A percentile compares a stretch with the other conserved stretches of the same genome.
phyloP scores from a whole-genome alignment of 768 basidiomycete species.

The Suillus tomentosus region DNA sequence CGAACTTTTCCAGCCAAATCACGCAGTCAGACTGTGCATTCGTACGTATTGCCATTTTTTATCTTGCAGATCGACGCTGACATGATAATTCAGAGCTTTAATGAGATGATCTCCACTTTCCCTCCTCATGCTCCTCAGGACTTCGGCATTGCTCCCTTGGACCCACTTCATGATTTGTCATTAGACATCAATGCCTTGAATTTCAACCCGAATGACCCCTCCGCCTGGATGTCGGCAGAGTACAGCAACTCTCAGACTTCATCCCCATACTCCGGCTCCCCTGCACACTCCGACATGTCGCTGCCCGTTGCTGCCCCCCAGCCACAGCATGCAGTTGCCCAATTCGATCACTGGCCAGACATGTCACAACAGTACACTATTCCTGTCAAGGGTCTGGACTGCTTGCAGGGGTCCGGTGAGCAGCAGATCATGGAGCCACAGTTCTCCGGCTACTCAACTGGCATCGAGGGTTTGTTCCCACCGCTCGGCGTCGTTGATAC shows the following conservation, averaged over 20 bases:
- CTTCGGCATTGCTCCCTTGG: slow-evolving; percentile 28
- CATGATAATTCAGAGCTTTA: slow-evolving; percentile 19
- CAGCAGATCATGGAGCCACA: slow-evolving; percentile 2
- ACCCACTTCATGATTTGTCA: slow-evolving; percentile 23
- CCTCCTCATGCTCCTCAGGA: slow-evolving; percentile 22
- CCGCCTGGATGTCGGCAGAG: slow-evolving; percentile 20
- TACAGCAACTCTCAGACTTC: slow-evolving; percentile 31
- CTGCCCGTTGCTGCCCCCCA: slow-evolving; percentile 32
- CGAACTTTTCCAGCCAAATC: slow-evolving; percentile 28
- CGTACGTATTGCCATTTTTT: slow-evolving; percentile 18
- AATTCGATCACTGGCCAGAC: slow-evolving; percentile 27
- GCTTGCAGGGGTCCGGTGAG: background rate
- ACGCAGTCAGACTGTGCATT: slow-evolving; percentile 16
- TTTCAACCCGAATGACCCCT: slow-evolving; percentile 14
- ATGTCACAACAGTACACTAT: background rate
- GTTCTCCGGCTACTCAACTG: slow-evolving; percentile 8
- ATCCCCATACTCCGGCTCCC: slow-evolving; percentile 47
- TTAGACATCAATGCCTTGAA: slow-evolving; percentile 11
- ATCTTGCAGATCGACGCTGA: background rate
- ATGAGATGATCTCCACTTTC: slow-evolving; percentile 27
- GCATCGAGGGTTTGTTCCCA: slow-evolving; percentile 12
- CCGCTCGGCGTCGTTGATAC: background rate
- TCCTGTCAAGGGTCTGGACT: slow-evolving; percentile 1
- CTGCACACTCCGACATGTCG: slow-evolving; percentile 32
- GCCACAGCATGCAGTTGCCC: slow-evolving; percentile 20